Evolutionary conservation across 1,284 basidiomycete genomes (phyloP).

Genomic region (Dichomitus squalens): DNA sequence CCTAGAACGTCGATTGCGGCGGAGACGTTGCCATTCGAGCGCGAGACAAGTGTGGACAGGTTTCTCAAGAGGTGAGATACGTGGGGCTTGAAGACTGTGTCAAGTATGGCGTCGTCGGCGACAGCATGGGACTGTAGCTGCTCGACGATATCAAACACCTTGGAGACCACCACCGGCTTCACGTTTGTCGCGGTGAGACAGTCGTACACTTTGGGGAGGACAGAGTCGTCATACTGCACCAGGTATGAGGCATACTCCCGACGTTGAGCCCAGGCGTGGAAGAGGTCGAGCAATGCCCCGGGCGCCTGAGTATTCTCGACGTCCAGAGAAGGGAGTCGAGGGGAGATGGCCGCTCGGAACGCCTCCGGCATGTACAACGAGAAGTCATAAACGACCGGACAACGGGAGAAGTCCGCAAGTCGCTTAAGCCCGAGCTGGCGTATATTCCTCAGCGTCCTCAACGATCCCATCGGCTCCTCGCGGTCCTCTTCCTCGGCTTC

Average conservation of each 20-base stretch:
- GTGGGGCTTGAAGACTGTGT: slow-evolving; percentile 73
- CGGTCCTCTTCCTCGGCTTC: slow-evolving; percentile 40
- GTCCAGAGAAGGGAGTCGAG: slow-evolving; percentile 77
- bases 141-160: slow-evolving; percentile 89
- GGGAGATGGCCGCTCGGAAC: slow-evolving; percentile 79
- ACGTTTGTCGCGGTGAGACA: slow-evolving; percentile 85
- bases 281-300: slow-evolving; percentile 87
- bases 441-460: slow-evolving; percentile 60
- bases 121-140: slow-evolving; percentile 63
- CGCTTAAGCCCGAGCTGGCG: slow-evolving; percentile 87
- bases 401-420: slow-evolving; percentile 86
- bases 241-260: slow-evolving; percentile 65
- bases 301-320: slow-evolving; percentile 92
- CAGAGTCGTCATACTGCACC: slow-evolving; percentile 67
- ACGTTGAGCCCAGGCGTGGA: slow-evolving; percentile 77
- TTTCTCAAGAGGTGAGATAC: slow-evolving; percentile 78
- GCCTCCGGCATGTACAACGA: slow-evolving; percentile 66
- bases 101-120: slow-evolving; percentile 51
- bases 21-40: slow-evolving; percentile 53
- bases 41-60: slow-evolving; percentile 72
- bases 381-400: slow-evolving; percentile 76
- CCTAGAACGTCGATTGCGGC: slow-evolving; percentile 72
- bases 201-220: slow-evolving; percentile 80
- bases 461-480: slow-evolving; percentile 31
- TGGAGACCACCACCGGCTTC: slow-evolving; percentile 82